Percentiles rank a stretch among this genome's conserved stretches.
Conservation (phyloP, 495 filamentous ascomycete species). For the Penicillium cosmopolitanum region DNA sequence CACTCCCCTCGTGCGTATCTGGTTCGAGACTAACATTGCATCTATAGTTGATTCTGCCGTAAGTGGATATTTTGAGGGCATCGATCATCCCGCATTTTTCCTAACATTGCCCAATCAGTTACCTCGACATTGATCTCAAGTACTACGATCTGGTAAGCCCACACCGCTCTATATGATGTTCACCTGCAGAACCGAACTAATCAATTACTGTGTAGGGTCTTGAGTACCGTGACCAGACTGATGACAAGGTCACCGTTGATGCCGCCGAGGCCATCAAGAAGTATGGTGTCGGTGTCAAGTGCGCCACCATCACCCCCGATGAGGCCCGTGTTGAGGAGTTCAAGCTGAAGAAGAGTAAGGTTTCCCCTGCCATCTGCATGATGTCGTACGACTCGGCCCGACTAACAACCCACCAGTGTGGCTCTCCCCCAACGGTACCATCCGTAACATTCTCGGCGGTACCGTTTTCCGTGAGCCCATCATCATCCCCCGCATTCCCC, state of each 20-base stretch:
- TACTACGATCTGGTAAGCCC: constrained; percentile 85
- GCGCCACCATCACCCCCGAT: constrained; percentile 98
- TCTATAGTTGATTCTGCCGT: constrained; percentile 80
- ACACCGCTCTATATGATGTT: not conserved
- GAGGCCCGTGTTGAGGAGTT: constrained; percentile 97
- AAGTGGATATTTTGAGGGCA: constrained; percentile 32
- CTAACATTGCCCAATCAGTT: constrained; percentile 48
- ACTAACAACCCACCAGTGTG: constrained; percentile 69
- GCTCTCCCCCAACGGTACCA: constrained; percentile 97
- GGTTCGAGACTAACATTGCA: constrained; percentile 25
- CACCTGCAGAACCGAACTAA: not conserved
- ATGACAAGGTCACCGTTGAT: constrained; percentile 93
- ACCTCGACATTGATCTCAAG: constrained; percentile 95
- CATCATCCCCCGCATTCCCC: constrained; percentile 87
- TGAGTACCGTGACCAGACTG: constrained; percentile 91
- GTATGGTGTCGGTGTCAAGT: constrained; percentile 98
- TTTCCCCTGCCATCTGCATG: not conserved
- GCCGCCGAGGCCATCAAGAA: constrained; percentile 97
- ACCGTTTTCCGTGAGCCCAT: constrained; percentile 99
- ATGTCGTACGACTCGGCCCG: not conserved
- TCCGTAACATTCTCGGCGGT: constrained; percentile 91
- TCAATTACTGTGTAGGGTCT: constrained; percentile 61
- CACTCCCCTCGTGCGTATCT: constrained; percentile 17
- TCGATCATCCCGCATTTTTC: constrained; percentile 7
- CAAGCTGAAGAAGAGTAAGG: constrained; percentile 91